Conservation (phyloP, 2,329 filamentous ascomycete species). For the Colletotrichum endophyticum region DNA sequence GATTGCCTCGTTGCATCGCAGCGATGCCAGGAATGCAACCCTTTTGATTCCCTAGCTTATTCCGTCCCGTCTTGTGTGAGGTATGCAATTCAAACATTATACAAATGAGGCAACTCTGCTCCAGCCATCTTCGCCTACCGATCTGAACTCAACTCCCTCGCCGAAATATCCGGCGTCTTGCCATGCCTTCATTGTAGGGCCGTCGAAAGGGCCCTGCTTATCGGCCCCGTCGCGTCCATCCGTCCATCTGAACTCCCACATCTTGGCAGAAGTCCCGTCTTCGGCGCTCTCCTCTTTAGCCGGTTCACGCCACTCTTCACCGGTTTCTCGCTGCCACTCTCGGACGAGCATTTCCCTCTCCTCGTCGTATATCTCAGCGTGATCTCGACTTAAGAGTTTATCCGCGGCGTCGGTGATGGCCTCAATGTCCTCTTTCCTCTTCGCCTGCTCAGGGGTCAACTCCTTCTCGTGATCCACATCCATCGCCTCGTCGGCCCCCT, state of each 20-base stretch:
- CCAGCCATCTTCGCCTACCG: slow-evolving; percentile 63
- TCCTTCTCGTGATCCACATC: slow-evolving; percentile 68
- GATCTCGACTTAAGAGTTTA: slow-evolving; percentile 80
- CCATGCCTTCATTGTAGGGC: slow-evolving; percentile 87
- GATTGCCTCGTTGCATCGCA: slow-evolving; percentile 8
- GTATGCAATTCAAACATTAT: background rate
- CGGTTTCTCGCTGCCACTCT: slow-evolving; percentile 83
- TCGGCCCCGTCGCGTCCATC: slow-evolving; percentile 82
- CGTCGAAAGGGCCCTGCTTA: slow-evolving; percentile 87
- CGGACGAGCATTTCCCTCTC: slow-evolving; percentile 84
- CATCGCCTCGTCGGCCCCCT: slow-evolving; percentile 63
- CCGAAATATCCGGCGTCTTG: slow-evolving; percentile 91
- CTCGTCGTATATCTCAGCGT: slow-evolving; percentile 89
- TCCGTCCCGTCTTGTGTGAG: background rate
- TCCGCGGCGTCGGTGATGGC: slow-evolving; percentile 90
- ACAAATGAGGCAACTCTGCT: slow-evolving; percentile 54
- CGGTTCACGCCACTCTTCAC: slow-evolving; percentile 77
- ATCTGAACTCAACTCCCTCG: slow-evolving; percentile 82
- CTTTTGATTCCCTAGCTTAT: slow-evolving; percentile 4
- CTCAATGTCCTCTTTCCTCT: slow-evolving; percentile 76
- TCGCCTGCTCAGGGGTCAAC: slow-evolving; percentile 71
- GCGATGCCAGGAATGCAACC: slow-evolving; percentile 14
- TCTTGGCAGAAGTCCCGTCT: slow-evolving; percentile 33
- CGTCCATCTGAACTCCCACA: slow-evolving; percentile 94
- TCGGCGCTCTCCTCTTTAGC: slow-evolving; percentile 32